These are phyloP conservation scores for Trichosporon inkin DNA, from an alignment of 1,284 basidiomycete species.

Conservation along the genomic window DNA sequence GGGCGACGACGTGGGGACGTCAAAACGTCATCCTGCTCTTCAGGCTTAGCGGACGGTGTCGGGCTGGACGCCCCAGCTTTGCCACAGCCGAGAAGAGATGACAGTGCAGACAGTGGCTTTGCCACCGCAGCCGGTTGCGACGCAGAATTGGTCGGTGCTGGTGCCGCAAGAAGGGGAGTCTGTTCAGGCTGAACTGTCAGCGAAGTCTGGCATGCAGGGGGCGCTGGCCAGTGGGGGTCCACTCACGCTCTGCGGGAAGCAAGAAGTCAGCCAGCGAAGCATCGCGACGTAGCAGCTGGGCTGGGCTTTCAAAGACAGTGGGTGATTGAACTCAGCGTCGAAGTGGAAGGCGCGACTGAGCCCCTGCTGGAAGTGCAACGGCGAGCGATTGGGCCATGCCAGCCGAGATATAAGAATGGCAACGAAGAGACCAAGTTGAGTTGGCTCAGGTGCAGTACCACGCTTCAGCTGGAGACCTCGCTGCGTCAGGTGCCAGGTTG, in stretches of 20 bases:
- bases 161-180: neutral
- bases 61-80: neutral
- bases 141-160: neutral
- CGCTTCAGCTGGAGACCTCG: too few relatives aligned
- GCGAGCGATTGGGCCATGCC: constrained; percentile 3
- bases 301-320: neutral
- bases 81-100: neutral
- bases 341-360: neutral
- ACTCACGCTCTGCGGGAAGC: constrained; percentile 5
- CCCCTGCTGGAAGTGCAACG: neutral
- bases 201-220: neutral
- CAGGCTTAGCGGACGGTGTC: too few relatives aligned
- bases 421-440: constrained; percentile 3
- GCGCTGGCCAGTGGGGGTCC: neutral
- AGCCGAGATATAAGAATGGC: neutral
- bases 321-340: neutral
- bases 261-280: constrained; percentile 3
- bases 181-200: neutral
- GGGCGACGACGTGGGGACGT: neutral
- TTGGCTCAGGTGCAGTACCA: neutral
- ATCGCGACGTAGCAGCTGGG: neutral
- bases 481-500: too few relatives aligned
- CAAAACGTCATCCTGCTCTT: neutral
- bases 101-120: neutral
- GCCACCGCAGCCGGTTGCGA: neutral